These are phyloP conservation scores for Apium graveolens DNA, from an alignment of 129 eudicot genomes.

Conservation along the genomic window DNA sequence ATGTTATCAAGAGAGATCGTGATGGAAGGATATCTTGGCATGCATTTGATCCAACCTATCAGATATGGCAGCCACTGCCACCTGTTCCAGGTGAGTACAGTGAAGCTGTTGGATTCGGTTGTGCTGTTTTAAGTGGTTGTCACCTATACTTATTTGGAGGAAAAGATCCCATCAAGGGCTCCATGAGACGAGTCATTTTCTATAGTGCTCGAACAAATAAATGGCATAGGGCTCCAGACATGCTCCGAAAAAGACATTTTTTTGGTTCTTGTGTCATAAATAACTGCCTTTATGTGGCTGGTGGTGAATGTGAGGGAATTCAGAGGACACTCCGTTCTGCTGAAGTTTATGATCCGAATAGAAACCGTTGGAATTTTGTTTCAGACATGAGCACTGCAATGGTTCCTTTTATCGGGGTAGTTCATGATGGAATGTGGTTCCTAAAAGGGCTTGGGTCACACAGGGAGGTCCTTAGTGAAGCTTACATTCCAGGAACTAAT, in stretches of 20 bases:
- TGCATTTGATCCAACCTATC: slow-evolving; percentile 89
- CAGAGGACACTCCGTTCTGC: slow-evolving; percentile 78
- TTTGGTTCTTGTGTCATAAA: slow-evolving; percentile 89
- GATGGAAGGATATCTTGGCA: slow-evolving; percentile 95
- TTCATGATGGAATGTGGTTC: slow-evolving; percentile 79
- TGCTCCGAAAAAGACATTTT: slow-evolving; percentile 74
- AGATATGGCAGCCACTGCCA: slow-evolving; percentile 92
- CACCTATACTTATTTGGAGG: slow-evolving; percentile 90
- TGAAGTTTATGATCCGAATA: slow-evolving; percentile 86
- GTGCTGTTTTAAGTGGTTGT: slow-evolving; percentile 93
- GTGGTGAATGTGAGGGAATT: slow-evolving; percentile 92
- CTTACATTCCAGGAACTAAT: slow-evolving; percentile 58
- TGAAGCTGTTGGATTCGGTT: slow-evolving; percentile 78
- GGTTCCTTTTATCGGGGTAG: slow-evolving; percentile 94
- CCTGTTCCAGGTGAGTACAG: slow-evolving; percentile 82
- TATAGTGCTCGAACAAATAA: slow-evolving; percentile 87
- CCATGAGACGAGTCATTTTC: slow-evolving; percentile 74
- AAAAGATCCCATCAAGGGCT: slow-evolving; percentile 75
- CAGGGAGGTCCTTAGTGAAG: slow-evolving; percentile 86
- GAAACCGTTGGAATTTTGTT: slow-evolving; percentile 66
- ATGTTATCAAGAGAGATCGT: slow-evolving; percentile 76
- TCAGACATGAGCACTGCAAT: slow-evolving; percentile 85
- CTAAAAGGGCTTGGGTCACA: slow-evolving; percentile 80
- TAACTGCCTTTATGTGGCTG: slow-evolving; percentile 91
- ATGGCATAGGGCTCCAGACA: slow-evolving; percentile 86